phyloP scores from a whole-genome alignment of 1,139 yeast species.

The Pichia cactophila region DNA sequence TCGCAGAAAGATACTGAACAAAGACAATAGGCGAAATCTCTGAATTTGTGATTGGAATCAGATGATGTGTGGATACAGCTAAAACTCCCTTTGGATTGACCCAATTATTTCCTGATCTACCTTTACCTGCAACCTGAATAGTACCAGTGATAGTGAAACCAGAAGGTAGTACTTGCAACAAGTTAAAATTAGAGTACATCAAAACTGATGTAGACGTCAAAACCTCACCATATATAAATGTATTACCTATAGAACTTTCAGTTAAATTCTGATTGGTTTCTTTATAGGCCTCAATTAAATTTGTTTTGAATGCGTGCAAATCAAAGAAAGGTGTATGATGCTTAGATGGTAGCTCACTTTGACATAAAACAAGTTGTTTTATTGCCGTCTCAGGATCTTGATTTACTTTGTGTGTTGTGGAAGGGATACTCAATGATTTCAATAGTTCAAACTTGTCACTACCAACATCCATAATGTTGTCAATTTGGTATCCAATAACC shows the following conservation, averaged over 20 bases:
- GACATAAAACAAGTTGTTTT: conserved; percentile 46
- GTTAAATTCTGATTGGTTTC: conserved; percentile 20
- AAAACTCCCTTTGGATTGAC: conserved; percentile 88
- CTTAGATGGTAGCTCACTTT: conserved; percentile 36
- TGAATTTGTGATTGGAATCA: conserved; percentile 40
- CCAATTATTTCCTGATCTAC: conserved; percentile 95
- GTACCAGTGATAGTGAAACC: conserved; percentile 73
- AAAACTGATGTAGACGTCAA: conserved; percentile 81
- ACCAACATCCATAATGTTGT: conserved; percentile 40
- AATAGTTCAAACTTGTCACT: conserved; percentile 49
- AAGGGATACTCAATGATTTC: conserved; percentile 19
- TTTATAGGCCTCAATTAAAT: conserved; percentile 32
- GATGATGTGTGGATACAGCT: conserved; percentile 69
- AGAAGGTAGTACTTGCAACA: conserved; percentile 55
- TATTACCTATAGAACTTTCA: conserved; percentile 45
- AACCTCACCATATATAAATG: conserved; percentile 75
- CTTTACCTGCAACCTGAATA: conserved; percentile 83
- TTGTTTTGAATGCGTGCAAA: conserved; percentile 45
- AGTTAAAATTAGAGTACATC: conserved; percentile 60
- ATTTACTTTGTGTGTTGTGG: background rate
- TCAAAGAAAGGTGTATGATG: conserved; percentile 66
- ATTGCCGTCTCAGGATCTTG: conserved; percentile 49
- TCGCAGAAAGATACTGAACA: conserved; percentile 75
- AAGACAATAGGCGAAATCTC: conserved; percentile 56
- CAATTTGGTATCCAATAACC: conserved; percentile 37